These are phyloP conservation scores for Colletotrichum cuscutae DNA, from an alignment of 2,329 filamentous ascomycete species.

Conservation along the genomic window DNA sequence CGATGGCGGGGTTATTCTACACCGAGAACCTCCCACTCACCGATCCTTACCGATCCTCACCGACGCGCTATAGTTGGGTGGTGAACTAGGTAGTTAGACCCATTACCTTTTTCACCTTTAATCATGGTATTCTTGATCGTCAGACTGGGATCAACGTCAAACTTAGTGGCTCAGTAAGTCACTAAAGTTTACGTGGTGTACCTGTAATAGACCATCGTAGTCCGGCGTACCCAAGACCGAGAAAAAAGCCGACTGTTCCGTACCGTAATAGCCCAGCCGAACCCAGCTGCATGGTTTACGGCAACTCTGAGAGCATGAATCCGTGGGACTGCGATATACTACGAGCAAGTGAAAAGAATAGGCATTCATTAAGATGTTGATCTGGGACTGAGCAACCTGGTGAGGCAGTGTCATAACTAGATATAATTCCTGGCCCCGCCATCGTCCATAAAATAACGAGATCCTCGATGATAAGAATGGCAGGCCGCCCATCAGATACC, in stretches of 20 bases:
- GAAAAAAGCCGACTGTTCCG: not conserved
- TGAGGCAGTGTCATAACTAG: conserved; percentile 11
- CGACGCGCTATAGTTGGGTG: not conserved
- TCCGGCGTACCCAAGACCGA: not conserved
- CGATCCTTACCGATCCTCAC: not conserved
- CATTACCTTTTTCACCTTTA: not conserved
- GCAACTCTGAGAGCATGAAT: not conserved
- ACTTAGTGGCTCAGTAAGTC: not conserved
- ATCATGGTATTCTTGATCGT: not conserved
- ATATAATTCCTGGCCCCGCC: not conserved
- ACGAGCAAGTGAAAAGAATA: not conserved
- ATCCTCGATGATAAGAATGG: not conserved
- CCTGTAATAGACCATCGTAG: not conserved
- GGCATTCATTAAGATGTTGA: not conserved
- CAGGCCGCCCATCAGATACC: conserved; percentile 17
- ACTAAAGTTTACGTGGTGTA: not conserved
- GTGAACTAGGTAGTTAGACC: not conserved
- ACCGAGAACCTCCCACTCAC: not conserved
- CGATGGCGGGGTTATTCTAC: conserved; percentile 9
- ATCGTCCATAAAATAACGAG: not conserved
- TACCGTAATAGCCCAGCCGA: not conserved
- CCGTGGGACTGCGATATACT: not conserved
- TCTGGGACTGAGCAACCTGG: conserved; percentile 1
- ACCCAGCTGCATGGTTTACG: not conserved
- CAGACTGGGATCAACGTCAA: not conserved